Conservation (phyloP, 1,139 yeast species). For the Eremothecium coryli region DNA sequence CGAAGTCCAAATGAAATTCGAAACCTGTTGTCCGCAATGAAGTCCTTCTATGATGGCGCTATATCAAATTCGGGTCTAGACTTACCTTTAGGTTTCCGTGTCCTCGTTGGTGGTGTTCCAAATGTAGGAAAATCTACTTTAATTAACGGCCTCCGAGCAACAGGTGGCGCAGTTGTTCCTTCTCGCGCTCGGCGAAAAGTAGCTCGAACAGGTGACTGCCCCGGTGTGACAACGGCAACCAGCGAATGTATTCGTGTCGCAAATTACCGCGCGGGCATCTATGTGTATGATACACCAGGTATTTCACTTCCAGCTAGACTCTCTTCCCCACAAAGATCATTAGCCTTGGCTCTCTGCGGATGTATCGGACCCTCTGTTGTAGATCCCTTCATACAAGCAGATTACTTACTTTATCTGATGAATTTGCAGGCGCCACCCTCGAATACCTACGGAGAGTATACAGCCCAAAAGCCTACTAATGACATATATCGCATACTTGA, state of each 20-base stretch:
- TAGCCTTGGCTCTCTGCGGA: constrained; percentile 65
- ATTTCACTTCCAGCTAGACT: constrained; percentile 69
- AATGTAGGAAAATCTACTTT: constrained; percentile 96
- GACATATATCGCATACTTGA: constrained; percentile 53
- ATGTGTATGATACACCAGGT: constrained; percentile 87
- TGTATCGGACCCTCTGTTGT: constrained; percentile 63
- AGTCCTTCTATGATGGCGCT: constrained; percentile 33
- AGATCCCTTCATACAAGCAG: constrained; percentile 84
- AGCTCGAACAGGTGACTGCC: constrained; percentile 77
- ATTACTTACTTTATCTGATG: constrained; percentile 64
- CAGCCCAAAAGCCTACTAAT: constrained; percentile 59
- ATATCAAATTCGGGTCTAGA: constrained; percentile 37
- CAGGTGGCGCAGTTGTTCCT: constrained; percentile 27
- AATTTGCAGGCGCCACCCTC: constrained; percentile 47
- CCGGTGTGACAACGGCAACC: constrained; percentile 81
- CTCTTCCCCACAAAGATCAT: constrained; percentile 58
- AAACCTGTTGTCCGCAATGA: constrained; percentile 42
- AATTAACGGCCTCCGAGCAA: constrained; percentile 61
- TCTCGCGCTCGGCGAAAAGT: constrained; percentile 47
- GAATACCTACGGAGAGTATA: constrained; percentile 28
- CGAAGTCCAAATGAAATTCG: constrained; percentile 44
- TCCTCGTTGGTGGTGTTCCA: constrained; percentile 89
- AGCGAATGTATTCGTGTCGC: constrained; percentile 65
- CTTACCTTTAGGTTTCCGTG: constrained; percentile 73
- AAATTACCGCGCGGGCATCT: constrained; percentile 50